These are phyloP conservation scores for Raffaelea ambrosiae DNA, from an alignment of 2,329 filamentous ascomycete species.

Conservation along the genomic window DNA sequence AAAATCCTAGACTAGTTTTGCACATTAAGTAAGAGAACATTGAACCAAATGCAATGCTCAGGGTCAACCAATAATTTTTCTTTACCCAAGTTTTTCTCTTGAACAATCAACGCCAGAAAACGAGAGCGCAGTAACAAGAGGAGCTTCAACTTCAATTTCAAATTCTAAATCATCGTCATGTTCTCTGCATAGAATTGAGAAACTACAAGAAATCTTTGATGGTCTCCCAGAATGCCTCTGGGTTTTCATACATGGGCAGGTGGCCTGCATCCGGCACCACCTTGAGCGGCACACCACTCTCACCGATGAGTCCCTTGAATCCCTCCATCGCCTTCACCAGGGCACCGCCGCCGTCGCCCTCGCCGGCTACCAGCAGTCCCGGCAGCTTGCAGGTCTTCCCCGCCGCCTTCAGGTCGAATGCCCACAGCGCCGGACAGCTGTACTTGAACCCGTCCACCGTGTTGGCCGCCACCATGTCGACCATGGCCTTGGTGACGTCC, in stretches of 20 bases:
- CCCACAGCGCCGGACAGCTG: constrained; percentile 61
- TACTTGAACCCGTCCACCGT: constrained; percentile 60
- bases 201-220: constrained; percentile 11
- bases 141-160: not conserved
- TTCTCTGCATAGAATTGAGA: too few relatives aligned
- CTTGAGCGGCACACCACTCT: constrained; percentile 47
- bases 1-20: too few relatives aligned
- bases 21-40: too few relatives aligned
- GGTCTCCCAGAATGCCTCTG: constrained; percentile 41
- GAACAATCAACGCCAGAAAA: constrained; percentile 11
- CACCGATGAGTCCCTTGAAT: constrained; percentile 53
- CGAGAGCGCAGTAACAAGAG: constrained; percentile 2
- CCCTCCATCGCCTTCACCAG: constrained; percentile 73
- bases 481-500: constrained; percentile 46
- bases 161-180: too few relatives aligned
- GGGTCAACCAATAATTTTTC: too few relatives aligned
- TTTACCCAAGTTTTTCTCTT: too few relatives aligned
- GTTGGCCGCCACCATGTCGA: constrained; percentile 61
- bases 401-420: constrained; percentile 55
- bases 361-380: constrained; percentile 63
- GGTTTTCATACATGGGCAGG: constrained; percentile 69
- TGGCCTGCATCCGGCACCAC: constrained; percentile 66
- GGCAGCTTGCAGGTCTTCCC: constrained; percentile 48
- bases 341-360: constrained; percentile 60
- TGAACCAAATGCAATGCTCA: too few relatives aligned